phyloP scores from a whole-genome alignment of 139 green algal species.

The Eudorina sp. region DNA sequence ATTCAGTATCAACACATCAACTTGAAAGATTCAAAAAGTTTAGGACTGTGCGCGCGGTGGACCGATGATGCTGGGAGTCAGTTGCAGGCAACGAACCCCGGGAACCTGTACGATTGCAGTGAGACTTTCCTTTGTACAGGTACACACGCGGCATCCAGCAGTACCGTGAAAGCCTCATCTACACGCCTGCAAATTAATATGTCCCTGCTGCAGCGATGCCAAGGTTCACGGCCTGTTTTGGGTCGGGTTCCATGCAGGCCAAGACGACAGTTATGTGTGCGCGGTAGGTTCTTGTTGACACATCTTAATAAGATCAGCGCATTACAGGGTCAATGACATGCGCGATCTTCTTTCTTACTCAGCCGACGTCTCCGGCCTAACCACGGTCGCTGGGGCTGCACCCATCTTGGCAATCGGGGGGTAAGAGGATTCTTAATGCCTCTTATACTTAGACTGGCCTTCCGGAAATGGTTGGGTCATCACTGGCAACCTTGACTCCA shows the following conservation, averaged over 20 bases:
- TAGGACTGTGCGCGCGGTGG: too few species aligned
- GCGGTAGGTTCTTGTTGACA: not conserved
- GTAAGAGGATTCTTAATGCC: not conserved
- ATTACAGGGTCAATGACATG: not conserved
- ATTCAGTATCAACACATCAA: too few species aligned
- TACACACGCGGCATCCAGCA: too few species aligned
- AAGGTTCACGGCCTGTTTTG: not conserved
- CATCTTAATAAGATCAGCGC: not conserved
- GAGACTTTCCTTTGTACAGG: too few species aligned
- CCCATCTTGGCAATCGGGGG: constrained; percentile 14
- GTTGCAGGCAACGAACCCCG: too few species aligned
- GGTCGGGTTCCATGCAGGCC: not conserved
- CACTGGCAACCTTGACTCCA: constrained; percentile 6
- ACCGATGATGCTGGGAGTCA: too few species aligned
- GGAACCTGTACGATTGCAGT: too few species aligned
- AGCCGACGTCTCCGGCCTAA: not conserved
- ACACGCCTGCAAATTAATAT: not conserved
- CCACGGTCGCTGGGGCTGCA: not conserved
- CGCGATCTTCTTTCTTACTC: not conserved
- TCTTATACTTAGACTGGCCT: too few species aligned
- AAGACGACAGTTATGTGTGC: not conserved
- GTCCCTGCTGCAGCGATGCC: not conserved
- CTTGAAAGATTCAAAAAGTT: too few species aligned
- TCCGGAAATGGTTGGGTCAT: too few species aligned
- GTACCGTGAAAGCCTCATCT: too few species aligned